Conservation (phyloP, 1,284 basidiomycete genomes). For the Cryptococcus sp. region DNA sequence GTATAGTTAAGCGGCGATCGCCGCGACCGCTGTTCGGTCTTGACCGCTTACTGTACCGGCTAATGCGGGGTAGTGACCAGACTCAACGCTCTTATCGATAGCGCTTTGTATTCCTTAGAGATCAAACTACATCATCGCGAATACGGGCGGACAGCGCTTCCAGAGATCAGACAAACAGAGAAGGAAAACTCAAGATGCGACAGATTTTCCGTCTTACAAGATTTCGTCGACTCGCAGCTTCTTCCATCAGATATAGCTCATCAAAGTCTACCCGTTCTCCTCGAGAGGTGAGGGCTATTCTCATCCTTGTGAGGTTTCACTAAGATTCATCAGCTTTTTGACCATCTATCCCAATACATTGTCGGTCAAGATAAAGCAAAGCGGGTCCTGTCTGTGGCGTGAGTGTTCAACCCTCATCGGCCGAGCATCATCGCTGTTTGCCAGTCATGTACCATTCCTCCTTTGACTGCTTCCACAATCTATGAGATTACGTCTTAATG, state of each 20-base stretch:
- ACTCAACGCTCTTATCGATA: too few species aligned
- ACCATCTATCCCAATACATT: conserved; percentile 83
- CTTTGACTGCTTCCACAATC: not conserved
- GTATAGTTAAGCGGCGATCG: too few species aligned
- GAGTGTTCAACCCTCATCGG: conserved; percentile 39
- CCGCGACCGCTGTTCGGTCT: too few species aligned
- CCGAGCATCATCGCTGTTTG: not conserved
- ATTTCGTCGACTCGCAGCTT: not conserved
- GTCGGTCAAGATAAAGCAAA: conserved; percentile 89
- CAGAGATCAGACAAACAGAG: too few species aligned
- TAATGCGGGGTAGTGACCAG: too few species aligned
- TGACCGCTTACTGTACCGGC: too few species aligned
- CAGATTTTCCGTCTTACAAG: not conserved
- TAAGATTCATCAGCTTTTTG: conserved; percentile 58
- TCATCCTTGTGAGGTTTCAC: not conserved
- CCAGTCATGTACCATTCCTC: too few species aligned
- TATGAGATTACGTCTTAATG: not conserved
- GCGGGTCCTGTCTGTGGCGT: conserved; percentile 87
- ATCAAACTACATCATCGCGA: too few species aligned
- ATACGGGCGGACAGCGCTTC: too few species aligned
- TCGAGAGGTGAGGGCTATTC: conserved; percentile 2
- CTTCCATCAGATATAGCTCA: not conserved
- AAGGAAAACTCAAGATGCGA: not conserved
- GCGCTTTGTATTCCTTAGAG: too few species aligned
- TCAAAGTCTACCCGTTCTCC: not conserved